Evolutionary conservation across 495 filamentous ascomycete genomes (phyloP).

Genomic region (Chaetomium tenue): DNA sequence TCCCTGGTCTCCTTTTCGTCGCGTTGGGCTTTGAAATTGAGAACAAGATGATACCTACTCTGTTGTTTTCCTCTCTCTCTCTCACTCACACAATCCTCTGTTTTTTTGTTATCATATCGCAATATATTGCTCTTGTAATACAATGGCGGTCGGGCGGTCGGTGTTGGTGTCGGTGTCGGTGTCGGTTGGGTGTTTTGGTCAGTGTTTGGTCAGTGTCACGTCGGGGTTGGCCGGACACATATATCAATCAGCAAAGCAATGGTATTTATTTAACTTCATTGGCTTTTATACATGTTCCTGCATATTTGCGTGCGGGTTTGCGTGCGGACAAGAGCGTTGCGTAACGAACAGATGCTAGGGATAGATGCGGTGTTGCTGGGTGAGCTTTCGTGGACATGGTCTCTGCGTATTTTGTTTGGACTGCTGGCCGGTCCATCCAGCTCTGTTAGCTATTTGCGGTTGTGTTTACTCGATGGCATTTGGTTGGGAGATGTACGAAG

Average conservation of each 20-base stretch:
- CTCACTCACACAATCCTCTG: not conserved
- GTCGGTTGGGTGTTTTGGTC: not conserved
- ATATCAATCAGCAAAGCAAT: not conserved
- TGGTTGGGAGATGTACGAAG: no score
- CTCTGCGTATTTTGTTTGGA: no score
- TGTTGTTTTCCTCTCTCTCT: not conserved
- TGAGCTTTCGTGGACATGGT: no score
- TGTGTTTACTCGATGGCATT: no score
- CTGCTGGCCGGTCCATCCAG: no score
- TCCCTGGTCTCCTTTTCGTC: not conserved
- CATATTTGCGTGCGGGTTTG: no score
- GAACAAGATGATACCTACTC: not conserved
- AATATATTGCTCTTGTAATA: constrained; percentile 12
- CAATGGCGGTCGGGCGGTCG: constrained; percentile 2
- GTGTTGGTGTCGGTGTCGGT: not conserved
- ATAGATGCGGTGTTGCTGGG: no score
- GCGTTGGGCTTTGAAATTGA: not conserved
- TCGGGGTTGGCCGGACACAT: not conserved
- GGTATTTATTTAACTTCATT: not conserved
- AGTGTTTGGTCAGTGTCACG: no score
- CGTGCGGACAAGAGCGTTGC: no score
- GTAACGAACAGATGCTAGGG: no score
- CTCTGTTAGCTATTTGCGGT: no score
- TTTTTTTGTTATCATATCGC: constrained; percentile 4
- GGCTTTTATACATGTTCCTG: no score